phyloP scores from a whole-genome alignment of 495 filamentous ascomycete genomes.

The Penicillium mononematosum region DNA sequence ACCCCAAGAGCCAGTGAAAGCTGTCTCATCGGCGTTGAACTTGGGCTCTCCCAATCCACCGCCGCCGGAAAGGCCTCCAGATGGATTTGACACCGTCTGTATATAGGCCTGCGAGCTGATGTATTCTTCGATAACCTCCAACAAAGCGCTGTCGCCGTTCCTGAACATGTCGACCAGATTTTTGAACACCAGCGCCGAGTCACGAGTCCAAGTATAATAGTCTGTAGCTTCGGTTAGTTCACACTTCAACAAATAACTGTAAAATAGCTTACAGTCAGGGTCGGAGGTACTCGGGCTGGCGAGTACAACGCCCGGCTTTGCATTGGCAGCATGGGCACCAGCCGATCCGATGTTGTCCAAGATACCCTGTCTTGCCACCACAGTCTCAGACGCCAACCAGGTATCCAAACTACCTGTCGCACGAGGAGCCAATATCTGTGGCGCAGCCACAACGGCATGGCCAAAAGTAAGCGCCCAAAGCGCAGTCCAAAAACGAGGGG shows the following conservation, averaged over 20 bases:
- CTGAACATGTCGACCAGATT: conserved; percentile 58
- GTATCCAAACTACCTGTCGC: conserved; percentile 34
- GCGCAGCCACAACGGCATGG: conserved; percentile 24
- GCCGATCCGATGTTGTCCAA: conserved; percentile 59
- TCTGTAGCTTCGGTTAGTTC: conserved; percentile 25
- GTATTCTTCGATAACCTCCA: conserved; percentile 55
- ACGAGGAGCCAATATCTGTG: conserved; percentile 20
- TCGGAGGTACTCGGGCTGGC: conserved; percentile 58
- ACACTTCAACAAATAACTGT: conserved; percentile 31
- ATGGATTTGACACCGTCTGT: conserved; percentile 60
- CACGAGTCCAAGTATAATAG: conserved; percentile 70
- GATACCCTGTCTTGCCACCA: conserved; percentile 50
- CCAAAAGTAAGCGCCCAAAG: conserved; percentile 28
- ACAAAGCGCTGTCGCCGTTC: conserved; percentile 53
- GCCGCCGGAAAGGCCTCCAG: conserved; percentile 48
- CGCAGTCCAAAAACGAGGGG: conserved; percentile 25
- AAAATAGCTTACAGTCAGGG: conserved; percentile 57
- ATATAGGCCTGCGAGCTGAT: conserved; percentile 58
- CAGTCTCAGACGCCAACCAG: conserved; percentile 54
- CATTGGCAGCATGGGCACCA: conserved; percentile 49
- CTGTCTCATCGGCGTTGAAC: conserved; percentile 57
- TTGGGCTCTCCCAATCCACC: conserved; percentile 45
- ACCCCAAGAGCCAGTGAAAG: conserved; percentile 65
- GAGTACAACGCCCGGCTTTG: conserved; percentile 55
- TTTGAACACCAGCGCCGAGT: conserved; percentile 64